Evolutionary conservation across 2,329 filamentous ascomycete species (phyloP).

Genomic region (Neonectria sp.): DNA sequence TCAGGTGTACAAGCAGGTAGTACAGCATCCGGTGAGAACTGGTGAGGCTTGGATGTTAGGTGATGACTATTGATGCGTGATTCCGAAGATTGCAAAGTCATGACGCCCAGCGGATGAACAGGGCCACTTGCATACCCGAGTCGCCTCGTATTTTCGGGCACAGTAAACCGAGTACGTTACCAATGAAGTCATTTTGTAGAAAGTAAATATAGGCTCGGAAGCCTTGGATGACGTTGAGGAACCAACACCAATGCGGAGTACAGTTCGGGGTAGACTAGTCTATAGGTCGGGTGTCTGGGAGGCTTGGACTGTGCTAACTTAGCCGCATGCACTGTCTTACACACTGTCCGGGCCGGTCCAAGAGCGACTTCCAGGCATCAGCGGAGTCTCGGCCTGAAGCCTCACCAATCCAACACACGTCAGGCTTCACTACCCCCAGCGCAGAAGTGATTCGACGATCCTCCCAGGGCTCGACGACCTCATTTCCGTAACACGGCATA

Average conservation of each 20-base stretch:
- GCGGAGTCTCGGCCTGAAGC: slow-evolving; percentile 21
- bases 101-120: slow-evolving; percentile 3
- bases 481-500: slow-evolving; percentile 25
- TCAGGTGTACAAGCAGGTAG: slow-evolving; percentile 13
- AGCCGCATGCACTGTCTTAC: not conserved
- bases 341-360: slow-evolving; percentile 30
- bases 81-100: slow-evolving; percentile 21
- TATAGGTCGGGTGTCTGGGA: not conserved
- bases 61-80: slow-evolving; percentile 28
- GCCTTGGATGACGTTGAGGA: slow-evolving; percentile 6
- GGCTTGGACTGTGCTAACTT: not conserved
- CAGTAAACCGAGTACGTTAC: slow-evolving; percentile 1
- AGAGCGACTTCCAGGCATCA: slow-evolving; percentile 22
- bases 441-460: slow-evolving; percentile 24
- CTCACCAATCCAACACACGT: slow-evolving; percentile 21
- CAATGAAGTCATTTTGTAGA: slow-evolving; percentile 7
- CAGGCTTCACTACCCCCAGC: slow-evolving; percentile 20
- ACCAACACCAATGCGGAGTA: slow-evolving; percentile 16
- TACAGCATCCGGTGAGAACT: slow-evolving; percentile 18
- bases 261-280: not conserved
- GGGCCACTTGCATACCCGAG: slow-evolving; percentile 10
- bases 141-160: slow-evolving; percentile 18
- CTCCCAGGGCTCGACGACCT: slow-evolving; percentile 15
- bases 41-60: slow-evolving; percentile 18
- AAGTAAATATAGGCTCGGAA: slow-evolving; percentile 9